Base-by-base conservation (phyloP, 192 early-diverging fungal genomes). In the Obelidium mucronatum region DNA sequence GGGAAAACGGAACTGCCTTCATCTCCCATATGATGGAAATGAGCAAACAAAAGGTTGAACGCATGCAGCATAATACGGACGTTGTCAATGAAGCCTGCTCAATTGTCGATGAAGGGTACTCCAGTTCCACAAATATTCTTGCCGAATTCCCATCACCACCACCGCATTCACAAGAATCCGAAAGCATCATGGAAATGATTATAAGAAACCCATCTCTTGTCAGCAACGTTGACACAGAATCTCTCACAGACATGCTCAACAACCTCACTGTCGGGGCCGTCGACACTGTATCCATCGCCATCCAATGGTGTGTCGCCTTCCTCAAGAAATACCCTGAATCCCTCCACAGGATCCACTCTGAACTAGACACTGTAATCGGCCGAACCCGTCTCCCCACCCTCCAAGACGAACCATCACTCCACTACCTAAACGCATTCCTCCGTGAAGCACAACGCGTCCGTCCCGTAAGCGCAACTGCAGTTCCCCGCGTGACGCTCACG, bases 191-290 rank as follows among this genome's bases (percentile, higher is more conserved):
- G 42, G 66, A 67, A 31, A 4, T 67, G 4, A 26, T 67, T 31
- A 19, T 67, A 26, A n/a, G 15, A 0, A 67, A 19, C 42, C 66
- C 66, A 13, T 35, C 30, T 39, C 24, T 67, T 17, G 40, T 30
- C 5, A 48, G 40, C 1, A n/a, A n/a, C 66, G 26, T 67, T 1
- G 4, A 13, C 37, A 17, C 22, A 13, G 15, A 39, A 1, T 13
- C 66, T 2, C 66, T 67, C 40, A 40, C 24, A 8, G 36, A 67
- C 40, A 51, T 51, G 40, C 36, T 67, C 66, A 67, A 67, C 66
- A 67, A 73, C 53, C 33, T 73, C 13, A 62, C 59, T 34, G 55
- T 37, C 70, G 70, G 70, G n/a, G 53, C 70, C 36, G 17, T 73
- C 19, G 70, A 73, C 70, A 73, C 70, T 4, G 54, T 62, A n/a